Evolutionary conservation across 352 stramenopile genomes (phyloP), one percentile per base, ranked within the genome.

Genomic region (Saprolegnia parasitica): DNA sequence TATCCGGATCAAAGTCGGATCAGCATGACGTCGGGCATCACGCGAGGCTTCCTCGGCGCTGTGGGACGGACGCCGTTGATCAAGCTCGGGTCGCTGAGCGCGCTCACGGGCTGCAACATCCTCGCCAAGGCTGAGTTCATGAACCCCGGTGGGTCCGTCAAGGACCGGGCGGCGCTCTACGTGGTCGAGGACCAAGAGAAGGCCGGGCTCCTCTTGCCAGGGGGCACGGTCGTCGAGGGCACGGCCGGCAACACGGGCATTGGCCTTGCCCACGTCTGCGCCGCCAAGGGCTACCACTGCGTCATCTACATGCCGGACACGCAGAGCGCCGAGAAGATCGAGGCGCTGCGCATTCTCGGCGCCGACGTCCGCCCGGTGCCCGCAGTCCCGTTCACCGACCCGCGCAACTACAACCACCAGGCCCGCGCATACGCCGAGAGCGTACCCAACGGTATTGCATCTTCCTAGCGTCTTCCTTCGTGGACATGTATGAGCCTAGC

Each of bases 181-280:
- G 95, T 97, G 81, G 81, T 97, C 35, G 82, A 96, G 65, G 89
- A 97, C 56, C 91, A 91, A 35, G 94, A 98, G 76, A 76, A 80
- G 40, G 75, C 72, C 21, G 93, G 93, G 18, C 71, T 78, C 5
- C 95, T 99, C 64, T 91, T 95, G 67, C 81, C 84, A 35, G 86
- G 95, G 20, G 90, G 97, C 67, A 98, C 88, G n/a, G 75, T 98
- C 13, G 96, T 98, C 57, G 96, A 99, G 77, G 93, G 96, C 8
- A 99, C 96, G 5, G 96, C 83, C 46, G 96, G 96, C 46, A 99
- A 99, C 75, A 99, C 96, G 8, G 88, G 97, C 35, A 99, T 99
- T 72, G 97, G 95, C 24, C 78, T 99, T 45, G 97, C 97, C 18
- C 68, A 78, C 56, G 61, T 77, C 1, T 65, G 40, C 8, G 47